Evolutionary conservation across 192 early-diverging fungal genomes (phyloP).

Genomic region (Coemansia furcata): DNA sequence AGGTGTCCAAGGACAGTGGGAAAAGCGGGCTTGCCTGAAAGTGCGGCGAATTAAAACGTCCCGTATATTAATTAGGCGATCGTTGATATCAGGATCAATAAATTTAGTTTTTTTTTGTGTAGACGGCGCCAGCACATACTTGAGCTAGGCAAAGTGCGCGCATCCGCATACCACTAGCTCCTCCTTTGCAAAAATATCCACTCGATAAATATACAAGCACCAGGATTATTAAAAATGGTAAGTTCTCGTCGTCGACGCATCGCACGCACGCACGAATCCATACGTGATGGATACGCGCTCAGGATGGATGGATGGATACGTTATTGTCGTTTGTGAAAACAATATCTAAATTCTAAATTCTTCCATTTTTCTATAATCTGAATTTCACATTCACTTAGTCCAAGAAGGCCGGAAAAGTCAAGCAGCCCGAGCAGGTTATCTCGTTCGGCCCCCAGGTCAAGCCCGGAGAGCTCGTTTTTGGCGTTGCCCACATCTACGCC

Average conservation of each 20-base stretch:
- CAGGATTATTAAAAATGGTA: slow-evolving; percentile 18
- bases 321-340: not conserved
- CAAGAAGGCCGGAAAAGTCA: slow-evolving; percentile 76
- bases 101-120: not conserved
- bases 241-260: not conserved
- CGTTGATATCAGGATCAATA: not conserved
- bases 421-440: slow-evolving; percentile 84
- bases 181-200: slow-evolving; percentile 2
- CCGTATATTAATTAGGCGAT: not conserved
- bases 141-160: not conserved
- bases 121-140: too few species aligned
- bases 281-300: not conserved
- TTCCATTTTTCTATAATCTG: not conserved
- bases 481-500: slow-evolving; percentile 99
- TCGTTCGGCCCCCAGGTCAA: slow-evolving; percentile 96
- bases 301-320: slow-evolving; percentile 9
- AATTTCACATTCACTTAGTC: slow-evolving; percentile 25
- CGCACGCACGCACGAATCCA: not conserved
- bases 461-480: slow-evolving; percentile 98
- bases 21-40: not conserved
- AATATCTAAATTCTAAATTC: not conserved
- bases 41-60: not conserved
- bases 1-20: not conserved
- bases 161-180: not conserved
- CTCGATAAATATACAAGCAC: not conserved